A percentile compares a stretch with the other conserved stretches of the same genome.
Conservation (phyloP, 169 alveolate genomes). For the Plasmodium gaboni region DNA sequence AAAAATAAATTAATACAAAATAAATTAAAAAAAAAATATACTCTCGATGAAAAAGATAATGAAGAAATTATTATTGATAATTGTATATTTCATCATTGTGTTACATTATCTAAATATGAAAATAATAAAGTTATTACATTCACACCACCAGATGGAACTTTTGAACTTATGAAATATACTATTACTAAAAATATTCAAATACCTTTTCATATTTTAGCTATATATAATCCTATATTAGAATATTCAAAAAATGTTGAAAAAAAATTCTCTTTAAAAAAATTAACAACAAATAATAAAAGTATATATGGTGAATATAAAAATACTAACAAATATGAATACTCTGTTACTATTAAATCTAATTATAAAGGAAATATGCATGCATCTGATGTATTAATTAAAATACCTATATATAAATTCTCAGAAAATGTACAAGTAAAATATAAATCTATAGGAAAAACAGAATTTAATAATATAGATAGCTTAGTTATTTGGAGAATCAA, state of each 20-base stretch:
- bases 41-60: slow-evolving; percentile 23
- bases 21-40: slow-evolving; percentile 12
- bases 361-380: slow-evolving; percentile 52
- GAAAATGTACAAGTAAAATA: slow-evolving; percentile 58
- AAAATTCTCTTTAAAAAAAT: slow-evolving; percentile 45
- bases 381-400: slow-evolving; percentile 45
- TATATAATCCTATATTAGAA: slow-evolving; percentile 57
- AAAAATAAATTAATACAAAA: slow-evolving; percentile 10
- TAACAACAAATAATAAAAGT: slow-evolving; percentile 18
- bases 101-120: slow-evolving; percentile 51
- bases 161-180: slow-evolving; percentile 64
- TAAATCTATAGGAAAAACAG: slow-evolving; percentile 60
- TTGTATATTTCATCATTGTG: slow-evolving; percentile 73
- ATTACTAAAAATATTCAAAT: slow-evolving; percentile 65
- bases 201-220: slow-evolving; percentile 69
- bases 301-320: slow-evolving; percentile 55
- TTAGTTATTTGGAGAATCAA: slow-evolving; percentile 63
- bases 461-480: slow-evolving; percentile 55
- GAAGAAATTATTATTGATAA: slow-evolving; percentile 48
- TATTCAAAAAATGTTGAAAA: slow-evolving; percentile 33
- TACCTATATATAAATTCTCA: slow-evolving; percentile 59
- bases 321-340: slow-evolving; percentile 59
- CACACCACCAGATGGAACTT: slow-evolving; percentile 69
- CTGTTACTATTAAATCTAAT: slow-evolving; percentile 59
- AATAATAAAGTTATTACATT: slow-evolving; percentile 55